Conservation (phyloP, 805 yeast species). For the Wickerhamomyces silvicola region DNA sequence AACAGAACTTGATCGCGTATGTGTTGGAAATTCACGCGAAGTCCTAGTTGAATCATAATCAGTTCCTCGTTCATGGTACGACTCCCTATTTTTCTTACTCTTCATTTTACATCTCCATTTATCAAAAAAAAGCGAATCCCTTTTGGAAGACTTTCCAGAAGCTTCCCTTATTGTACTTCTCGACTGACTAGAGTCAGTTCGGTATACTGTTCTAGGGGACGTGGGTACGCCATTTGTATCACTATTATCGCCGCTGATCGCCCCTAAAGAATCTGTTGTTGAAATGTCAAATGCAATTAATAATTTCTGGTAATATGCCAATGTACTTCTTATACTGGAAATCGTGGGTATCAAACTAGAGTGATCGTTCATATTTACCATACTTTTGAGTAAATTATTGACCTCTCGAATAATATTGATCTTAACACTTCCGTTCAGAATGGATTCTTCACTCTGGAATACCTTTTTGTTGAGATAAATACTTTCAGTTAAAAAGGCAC, state of each 20-base stretch:
- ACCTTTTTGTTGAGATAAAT: conserved; percentile 13
- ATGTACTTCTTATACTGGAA: conserved; percentile 8
- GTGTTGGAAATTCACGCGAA: too few relatives aligned
- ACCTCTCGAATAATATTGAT: conserved; percentile 19
- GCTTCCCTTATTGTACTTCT: too few relatives aligned
- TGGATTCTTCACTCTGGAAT: conserved; percentile 9
- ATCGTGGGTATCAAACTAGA: conserved; percentile 1
- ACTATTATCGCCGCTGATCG: conserved; percentile 2
- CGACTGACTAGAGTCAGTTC: too few relatives aligned
- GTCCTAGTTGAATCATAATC: too few relatives aligned
- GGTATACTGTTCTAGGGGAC: too few relatives aligned
- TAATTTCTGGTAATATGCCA: conserved; percentile 18
- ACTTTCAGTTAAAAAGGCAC: conserved; percentile 10
- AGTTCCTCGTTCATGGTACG: too few relatives aligned
- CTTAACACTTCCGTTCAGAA: conserved; percentile 17
- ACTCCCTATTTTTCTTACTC: too few relatives aligned
- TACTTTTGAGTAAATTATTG: conserved; percentile 9
- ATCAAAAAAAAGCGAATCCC: too few relatives aligned
- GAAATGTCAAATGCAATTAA: conserved; percentile 21
- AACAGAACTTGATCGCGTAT: conserved; percentile 3
- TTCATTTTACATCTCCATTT: too few relatives aligned
- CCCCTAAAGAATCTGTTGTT: not conserved
- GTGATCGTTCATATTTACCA: conserved; percentile 3
- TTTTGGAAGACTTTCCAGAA: too few relatives aligned
- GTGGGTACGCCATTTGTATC: too few relatives aligned